Conservation (phyloP, 2,329 filamentous ascomycete genomes). For the Geosmithia flava region DNA sequence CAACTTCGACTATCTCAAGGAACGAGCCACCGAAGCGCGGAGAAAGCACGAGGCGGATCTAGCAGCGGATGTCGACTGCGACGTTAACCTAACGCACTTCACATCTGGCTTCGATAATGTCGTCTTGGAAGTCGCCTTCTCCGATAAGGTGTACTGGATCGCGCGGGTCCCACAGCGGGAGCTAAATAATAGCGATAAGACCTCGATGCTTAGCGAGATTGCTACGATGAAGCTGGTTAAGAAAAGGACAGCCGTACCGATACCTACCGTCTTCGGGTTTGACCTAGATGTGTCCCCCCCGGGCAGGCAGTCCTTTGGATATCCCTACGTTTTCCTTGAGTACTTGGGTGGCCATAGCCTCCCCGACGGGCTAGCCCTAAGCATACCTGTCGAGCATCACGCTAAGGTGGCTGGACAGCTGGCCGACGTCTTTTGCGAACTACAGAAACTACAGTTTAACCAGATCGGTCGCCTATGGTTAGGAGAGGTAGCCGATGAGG, state of each 20-base stretch:
- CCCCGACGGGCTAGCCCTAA: not conserved
- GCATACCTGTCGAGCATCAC: not conserved
- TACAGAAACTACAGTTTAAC: not conserved
- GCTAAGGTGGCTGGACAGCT: not conserved
- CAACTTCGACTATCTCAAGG: slow-evolving; percentile 7
- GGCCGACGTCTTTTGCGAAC: not conserved
- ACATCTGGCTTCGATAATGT: slow-evolving; percentile 11
- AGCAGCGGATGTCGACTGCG: slow-evolving; percentile 3
- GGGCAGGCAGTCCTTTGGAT: not conserved
- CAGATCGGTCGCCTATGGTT: not conserved
- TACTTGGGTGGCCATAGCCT: not conserved
- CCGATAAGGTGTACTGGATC: slow-evolving; percentile 12
- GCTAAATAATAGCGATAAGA: slow-evolving; percentile 6
- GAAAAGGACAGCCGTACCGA: slow-evolving; percentile 13
- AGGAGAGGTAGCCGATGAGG: not conserved
- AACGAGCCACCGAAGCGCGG: slow-evolving; percentile 5
- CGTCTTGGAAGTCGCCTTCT: slow-evolving; percentile 12
- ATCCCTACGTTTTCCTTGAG: not conserved
- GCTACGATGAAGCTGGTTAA: slow-evolving; percentile 15
- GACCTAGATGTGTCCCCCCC: slow-evolving; percentile 1
- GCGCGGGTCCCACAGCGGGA: slow-evolving; percentile 10
- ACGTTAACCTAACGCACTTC: slow-evolving; percentile 6
- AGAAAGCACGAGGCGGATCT: slow-evolving; percentile 5
- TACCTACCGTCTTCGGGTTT: slow-evolving; percentile 11
- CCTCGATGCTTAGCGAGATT: slow-evolving; percentile 10